Conservation (phyloP, 1,284 basidiomycete genomes). For the Cryptococcus sp. region DNA sequence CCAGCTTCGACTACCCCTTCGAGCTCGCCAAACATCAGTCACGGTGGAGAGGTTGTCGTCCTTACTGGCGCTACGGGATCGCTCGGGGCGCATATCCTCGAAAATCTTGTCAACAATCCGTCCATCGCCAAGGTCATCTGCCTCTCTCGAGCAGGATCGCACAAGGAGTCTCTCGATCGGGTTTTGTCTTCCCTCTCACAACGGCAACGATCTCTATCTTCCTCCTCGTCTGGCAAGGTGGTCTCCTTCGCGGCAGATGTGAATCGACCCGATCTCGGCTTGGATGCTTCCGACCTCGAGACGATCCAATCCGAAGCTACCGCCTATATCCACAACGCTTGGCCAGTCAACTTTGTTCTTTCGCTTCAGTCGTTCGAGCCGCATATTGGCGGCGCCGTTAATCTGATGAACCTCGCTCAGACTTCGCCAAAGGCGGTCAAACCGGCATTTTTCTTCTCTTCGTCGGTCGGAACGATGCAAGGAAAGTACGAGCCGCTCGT, state of each 20-base stretch:
- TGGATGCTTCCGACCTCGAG: slow-evolving; percentile 45
- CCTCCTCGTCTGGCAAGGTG: slow-evolving; percentile 37
- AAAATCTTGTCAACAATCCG: slow-evolving; percentile 47
- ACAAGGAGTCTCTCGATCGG: slow-evolving; percentile 30
- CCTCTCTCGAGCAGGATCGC: slow-evolving; percentile 47
- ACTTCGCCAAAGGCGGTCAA: slow-evolving; percentile 43
- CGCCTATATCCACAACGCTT: slow-evolving; percentile 51
- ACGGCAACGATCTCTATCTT: slow-evolving; percentile 22
- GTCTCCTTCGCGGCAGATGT: slow-evolving; percentile 51
- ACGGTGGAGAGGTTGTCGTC: slow-evolving; percentile 26
- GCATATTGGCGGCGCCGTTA: slow-evolving; percentile 53
- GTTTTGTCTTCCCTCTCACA: slow-evolving; percentile 31
- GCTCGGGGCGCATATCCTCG: slow-evolving; percentile 57
- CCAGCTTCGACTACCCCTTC: background rate
- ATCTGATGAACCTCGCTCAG: slow-evolving; percentile 55
- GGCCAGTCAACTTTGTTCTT: slow-evolving; percentile 45
- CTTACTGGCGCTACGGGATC: slow-evolving; percentile 61
- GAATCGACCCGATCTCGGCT: slow-evolving; percentile 48
- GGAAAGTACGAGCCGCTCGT: slow-evolving; percentile 25
- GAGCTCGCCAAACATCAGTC: slow-evolving; percentile 6
- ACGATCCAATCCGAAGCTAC: slow-evolving; percentile 47
- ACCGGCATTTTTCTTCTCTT: slow-evolving; percentile 56
- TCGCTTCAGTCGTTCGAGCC: slow-evolving; percentile 52
- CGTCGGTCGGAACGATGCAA: slow-evolving; percentile 51
- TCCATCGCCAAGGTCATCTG: slow-evolving; percentile 52